These are phyloP conservation scores for Solanum tarapatanum DNA, from an alignment of 257 asterid species.

Conservation along the genomic window DNA sequence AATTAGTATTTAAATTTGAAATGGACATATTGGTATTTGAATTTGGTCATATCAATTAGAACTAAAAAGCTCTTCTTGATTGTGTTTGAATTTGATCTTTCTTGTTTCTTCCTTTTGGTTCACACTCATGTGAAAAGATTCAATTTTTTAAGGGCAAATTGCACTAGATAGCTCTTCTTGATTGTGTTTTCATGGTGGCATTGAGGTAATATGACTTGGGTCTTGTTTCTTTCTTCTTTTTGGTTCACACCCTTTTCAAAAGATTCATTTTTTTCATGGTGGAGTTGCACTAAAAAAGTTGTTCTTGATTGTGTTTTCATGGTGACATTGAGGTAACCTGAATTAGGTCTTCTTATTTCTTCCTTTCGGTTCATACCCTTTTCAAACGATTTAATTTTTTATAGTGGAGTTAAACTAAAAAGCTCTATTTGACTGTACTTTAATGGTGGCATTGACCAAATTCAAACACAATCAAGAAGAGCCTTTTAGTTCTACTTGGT, in stretches of 20 bases:
- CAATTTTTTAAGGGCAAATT: not conserved
- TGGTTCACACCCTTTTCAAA: conserved; percentile 7
- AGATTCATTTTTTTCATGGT: conserved; percentile 3
- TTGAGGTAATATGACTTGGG: not conserved
- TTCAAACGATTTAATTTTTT: conserved; percentile 6
- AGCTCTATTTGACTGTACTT: not conserved
- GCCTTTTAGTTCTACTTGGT: no score
- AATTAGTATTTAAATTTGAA: no score
- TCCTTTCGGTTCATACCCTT: conserved; percentile 3
- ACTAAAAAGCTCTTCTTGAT: conserved; percentile 4
- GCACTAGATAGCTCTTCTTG: conserved; percentile 8
- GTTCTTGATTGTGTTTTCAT: not conserved
- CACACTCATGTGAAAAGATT: conserved; percentile 10
- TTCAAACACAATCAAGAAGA: no score
- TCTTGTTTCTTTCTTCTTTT: not conserved
- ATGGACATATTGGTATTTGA: no score
- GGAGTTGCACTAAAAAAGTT: conserved; percentile 4
- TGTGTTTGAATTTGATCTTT: not conserved
- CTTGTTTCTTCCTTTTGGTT: not conserved
- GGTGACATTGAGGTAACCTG: conserved; percentile 7
- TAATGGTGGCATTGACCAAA: conserved; percentile 5
- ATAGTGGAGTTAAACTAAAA: conserved; percentile 1
- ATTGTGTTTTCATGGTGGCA: conserved; percentile 9
- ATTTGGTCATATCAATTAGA: no score
- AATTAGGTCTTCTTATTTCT: not conserved